Evolutionary conservation across 2,329 filamentous ascomycete genomes (phyloP).

Genomic region (Hypoxylon sp.): DNA sequence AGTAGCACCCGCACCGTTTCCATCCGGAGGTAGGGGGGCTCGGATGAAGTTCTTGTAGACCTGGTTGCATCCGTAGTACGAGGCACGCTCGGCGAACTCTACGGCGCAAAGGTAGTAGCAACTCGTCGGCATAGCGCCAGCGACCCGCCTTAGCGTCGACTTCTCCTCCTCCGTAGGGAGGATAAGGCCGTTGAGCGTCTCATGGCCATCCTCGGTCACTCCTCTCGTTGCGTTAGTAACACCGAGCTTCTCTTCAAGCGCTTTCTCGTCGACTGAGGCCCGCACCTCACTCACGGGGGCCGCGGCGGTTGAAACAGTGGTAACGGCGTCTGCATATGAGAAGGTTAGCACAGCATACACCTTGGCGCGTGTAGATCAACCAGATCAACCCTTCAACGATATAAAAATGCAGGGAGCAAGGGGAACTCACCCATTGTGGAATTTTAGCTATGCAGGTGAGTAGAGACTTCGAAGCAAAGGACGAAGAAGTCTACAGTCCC

Average conservation of each 20-base stretch:
- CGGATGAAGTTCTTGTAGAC: conserved; percentile 67
- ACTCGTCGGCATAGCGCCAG: conserved; percentile 57
- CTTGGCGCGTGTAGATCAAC: background rate
- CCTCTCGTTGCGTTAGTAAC: conserved; percentile 25
- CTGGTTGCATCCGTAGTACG: conserved; percentile 62
- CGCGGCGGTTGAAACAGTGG: conserved; percentile 39
- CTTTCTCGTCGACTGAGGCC: conserved; percentile 41
- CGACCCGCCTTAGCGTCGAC: conserved; percentile 58
- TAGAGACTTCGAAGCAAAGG: conserved; percentile 24
- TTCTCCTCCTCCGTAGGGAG: conserved; percentile 61
- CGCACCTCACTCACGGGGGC: conserved; percentile 40
- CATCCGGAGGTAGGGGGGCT: conserved; percentile 59
- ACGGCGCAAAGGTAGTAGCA: conserved; percentile 62
- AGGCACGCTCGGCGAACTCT: conserved; percentile 64
- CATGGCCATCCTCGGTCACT: conserved; percentile 44
- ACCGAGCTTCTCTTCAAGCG: conserved; percentile 36
- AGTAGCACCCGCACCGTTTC: conserved; percentile 49
- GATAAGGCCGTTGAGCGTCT: conserved; percentile 48
- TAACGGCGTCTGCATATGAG: conserved; percentile 34
- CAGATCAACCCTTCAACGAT: background rate
- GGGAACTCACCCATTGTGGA: conserved; percentile 33
- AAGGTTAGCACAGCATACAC: conserved; percentile 21
- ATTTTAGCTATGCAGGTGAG: conserved; percentile 20
- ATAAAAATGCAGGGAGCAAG: background rate
- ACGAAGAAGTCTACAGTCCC: conserved; percentile 17